Base-by-base conservation (phyloP, 2,329 filamentous ascomycete genomes). In the Cytospora chrysosperma region DNA sequence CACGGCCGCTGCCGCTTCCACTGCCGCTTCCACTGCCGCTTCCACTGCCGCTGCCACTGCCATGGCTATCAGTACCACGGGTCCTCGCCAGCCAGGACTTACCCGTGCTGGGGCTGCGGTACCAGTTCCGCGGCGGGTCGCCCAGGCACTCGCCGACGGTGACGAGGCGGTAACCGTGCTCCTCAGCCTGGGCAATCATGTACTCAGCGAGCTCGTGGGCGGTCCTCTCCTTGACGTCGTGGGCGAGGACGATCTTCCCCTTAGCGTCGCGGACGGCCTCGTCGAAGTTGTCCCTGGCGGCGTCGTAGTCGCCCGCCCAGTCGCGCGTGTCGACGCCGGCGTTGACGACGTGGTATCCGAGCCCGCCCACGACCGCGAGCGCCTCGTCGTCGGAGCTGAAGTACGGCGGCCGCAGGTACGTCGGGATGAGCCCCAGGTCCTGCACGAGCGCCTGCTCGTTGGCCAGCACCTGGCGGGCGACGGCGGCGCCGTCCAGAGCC, bases 81-180 rank as follows among this genome's bases (percentile, higher is more conserved):
- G 30, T 32, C 30, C 30, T 32, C 30, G 50, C 4, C n/a, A 43
- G 13, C 63, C 55, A 60, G 15, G 62, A 56, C 13, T 26, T 24
- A 52, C 64, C 64, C 19, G 54, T 52, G 21, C 51, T 57, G 17
- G 61, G 61, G 21, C 57, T 43, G 40, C 83, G 81, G 71, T 86
- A 86, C 84, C 83, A 86, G 69, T 80, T 78, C 56, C 74, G 75
- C 3, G 69, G 67, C 19, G 81, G 74, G 66, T 86, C 82, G 19
- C 80, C 81, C 17, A 86, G 74, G 68, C 84, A 86, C 67, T 85
- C 77, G 4, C 83, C 84, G 6, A 85, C 80, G 4, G 83, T 83
- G 40, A 85, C 83, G 60, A 78, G 77, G 52, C 70, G 69, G 65
- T 77, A 79, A 1, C 81, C 82, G 37, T 77, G 73, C 6, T 68